Conservation (phyloP, 2,329 filamentous ascomycete genomes). For the Aureobasidium pullulans region DNA sequence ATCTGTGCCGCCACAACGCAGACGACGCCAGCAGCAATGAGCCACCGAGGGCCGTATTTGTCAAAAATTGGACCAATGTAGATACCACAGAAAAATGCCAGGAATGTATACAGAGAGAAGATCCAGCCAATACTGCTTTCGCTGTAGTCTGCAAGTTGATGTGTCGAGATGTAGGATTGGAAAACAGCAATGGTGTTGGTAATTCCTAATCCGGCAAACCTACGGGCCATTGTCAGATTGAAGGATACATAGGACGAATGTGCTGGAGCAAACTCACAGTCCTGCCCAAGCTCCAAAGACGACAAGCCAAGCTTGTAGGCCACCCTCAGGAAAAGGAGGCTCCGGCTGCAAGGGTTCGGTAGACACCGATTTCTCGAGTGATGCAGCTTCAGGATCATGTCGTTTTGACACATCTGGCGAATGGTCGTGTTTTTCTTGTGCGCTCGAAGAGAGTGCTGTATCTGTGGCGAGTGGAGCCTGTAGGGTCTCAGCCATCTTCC, state of each 20-base stretch:
- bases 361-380: not conserved
- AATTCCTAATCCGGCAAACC: slow-evolving; percentile 11
- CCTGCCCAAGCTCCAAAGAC: slow-evolving; percentile 63
- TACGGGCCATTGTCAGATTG: slow-evolving; percentile 64
- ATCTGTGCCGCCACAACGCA: slow-evolving; percentile 54
- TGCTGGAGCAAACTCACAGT: slow-evolving; percentile 1
- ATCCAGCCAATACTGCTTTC: slow-evolving; percentile 23
- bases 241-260: slow-evolving; percentile 39
- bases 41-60: slow-evolving; percentile 37
- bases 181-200: slow-evolving; percentile 22
- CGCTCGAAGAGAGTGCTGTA: no score
- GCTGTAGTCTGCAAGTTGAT: slow-evolving; percentile 20
- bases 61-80: slow-evolving; percentile 24
- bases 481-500: no score
- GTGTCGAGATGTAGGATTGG: slow-evolving; percentile 17
- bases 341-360: not conserved
- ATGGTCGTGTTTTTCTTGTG: no score
- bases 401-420: no score
- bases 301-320: slow-evolving; percentile 71
- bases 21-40: slow-evolving; percentile 59
- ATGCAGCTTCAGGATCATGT: no score
- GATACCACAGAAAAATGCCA: slow-evolving; percentile 21
- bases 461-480: no score
- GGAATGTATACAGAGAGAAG: slow-evolving; percentile 22
- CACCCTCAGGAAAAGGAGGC: slow-evolving; percentile 65